These are phyloP conservation scores for Pseudotsuga menziesii DNA, from an alignment of 75 land plant genomes.

Conservation along the genomic window DNA sequence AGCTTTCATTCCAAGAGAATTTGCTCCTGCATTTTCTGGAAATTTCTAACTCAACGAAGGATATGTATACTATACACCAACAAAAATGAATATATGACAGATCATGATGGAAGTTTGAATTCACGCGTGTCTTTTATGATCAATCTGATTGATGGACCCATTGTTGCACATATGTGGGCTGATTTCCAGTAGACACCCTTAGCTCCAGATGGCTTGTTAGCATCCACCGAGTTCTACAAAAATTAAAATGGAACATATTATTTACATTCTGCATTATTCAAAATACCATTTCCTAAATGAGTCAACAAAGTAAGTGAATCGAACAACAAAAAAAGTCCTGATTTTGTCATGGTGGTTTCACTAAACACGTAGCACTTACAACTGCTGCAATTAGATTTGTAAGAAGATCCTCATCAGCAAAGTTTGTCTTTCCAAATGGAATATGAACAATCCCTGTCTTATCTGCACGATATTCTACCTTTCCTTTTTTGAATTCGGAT, in stretches of 20 bases:
- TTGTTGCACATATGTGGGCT: constrained; percentile 79
- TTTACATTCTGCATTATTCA: neutral
- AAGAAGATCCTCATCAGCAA: constrained; percentile 80
- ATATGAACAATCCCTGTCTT: constrained; percentile 99
- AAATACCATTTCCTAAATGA: neutral
- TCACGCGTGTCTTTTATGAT: constrained; percentile 76
- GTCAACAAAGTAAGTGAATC: neutral
- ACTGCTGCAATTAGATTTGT: constrained; percentile 70
- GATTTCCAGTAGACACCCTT: constrained; percentile 99
- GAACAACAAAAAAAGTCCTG: neutral
- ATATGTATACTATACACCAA: no score
- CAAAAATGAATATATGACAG: no score
- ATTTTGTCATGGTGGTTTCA: neutral
- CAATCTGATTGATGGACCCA: constrained; percentile 94
- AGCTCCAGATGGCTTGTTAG: constrained; percentile 92
- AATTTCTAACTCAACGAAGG: no score
- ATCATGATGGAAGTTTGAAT: constrained; percentile 36
- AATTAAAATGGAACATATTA: constrained; percentile 7
- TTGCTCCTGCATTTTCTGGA: no score
- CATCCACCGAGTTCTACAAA: constrained; percentile 64
- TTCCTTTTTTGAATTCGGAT: constrained; percentile 89
- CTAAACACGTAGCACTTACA: constrained; percentile 27
- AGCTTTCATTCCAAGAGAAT: no score
- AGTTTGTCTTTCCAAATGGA: constrained; percentile 84
- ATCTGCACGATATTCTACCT: constrained; percentile 91